phyloP scores from a whole-genome alignment of 768 basidiomycete species.

The Suillus discolor region DNA sequence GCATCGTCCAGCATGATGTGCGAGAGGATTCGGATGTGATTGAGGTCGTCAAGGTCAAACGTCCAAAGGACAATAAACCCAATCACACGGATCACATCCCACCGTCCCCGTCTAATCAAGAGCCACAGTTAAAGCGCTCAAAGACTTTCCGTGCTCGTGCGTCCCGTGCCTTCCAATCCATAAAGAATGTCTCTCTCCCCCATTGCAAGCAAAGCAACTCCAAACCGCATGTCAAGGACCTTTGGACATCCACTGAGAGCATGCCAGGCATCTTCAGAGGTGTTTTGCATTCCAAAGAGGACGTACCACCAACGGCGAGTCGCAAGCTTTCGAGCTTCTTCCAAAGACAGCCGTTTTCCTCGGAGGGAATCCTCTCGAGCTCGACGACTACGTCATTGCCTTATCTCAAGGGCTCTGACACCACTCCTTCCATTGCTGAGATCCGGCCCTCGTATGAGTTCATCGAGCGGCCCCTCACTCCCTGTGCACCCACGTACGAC shows the following conservation, averaged over 20 bases:
- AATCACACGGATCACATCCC: background rate
- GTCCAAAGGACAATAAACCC: slow-evolving; percentile 27
- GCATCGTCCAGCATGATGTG: slow-evolving; percentile 30
- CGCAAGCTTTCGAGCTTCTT: slow-evolving; percentile 26
- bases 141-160: slow-evolving; percentile 50
- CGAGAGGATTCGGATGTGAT: slow-evolving; percentile 55
- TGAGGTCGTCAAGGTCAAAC: slow-evolving; percentile 61
- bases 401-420: slow-evolving; percentile 24
- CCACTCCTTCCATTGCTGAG: slow-evolving; percentile 24
- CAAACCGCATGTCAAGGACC: slow-evolving; percentile 43
- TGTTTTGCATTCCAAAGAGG: slow-evolving; percentile 4
- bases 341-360: slow-evolving; percentile 26
- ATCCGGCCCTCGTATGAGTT: slow-evolving; percentile 10
- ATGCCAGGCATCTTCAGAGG: slow-evolving; percentile 30
- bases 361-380: slow-evolving; percentile 20
- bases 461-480: slow-evolving; percentile 14
- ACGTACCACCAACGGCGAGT: slow-evolving; percentile 31
- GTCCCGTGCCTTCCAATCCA: slow-evolving; percentile 47
- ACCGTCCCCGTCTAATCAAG: slow-evolving; percentile 17
- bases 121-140: slow-evolving; percentile 33
- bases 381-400: slow-evolving; percentile 14
- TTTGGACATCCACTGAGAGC: slow-evolving; percentile 33
- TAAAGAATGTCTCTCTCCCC: slow-evolving; percentile 38
- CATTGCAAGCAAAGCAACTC: slow-evolving; percentile 33
- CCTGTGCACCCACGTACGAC: slow-evolving; percentile 20